phyloP scores from a whole-genome alignment of 352 stramenopile species.

The Globisporangium paroecandrum region DNA sequence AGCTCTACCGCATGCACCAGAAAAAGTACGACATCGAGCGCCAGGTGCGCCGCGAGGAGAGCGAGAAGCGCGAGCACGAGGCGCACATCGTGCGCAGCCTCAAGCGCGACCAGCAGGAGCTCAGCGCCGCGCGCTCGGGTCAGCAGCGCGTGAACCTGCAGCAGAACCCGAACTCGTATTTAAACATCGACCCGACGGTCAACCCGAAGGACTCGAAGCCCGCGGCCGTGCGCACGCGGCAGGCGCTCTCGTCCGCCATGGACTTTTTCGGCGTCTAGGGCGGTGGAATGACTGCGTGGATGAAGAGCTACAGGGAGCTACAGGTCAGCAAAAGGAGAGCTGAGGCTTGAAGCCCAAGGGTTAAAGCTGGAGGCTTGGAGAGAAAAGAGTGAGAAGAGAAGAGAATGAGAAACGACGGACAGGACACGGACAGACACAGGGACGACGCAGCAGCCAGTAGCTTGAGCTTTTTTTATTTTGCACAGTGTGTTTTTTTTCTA shows the following conservation, averaged over 20 bases:
- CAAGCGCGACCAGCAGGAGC: slow-evolving; percentile 64
- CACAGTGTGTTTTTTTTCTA: slow-evolving; percentile 11
- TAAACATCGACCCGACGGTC: slow-evolving; percentile 64
- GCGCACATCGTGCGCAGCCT: slow-evolving; percentile 78
- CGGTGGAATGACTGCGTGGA: background rate
- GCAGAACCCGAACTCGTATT: slow-evolving; percentile 21
- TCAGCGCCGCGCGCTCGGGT: slow-evolving; percentile 22
- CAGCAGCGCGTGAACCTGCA: slow-evolving; percentile 6
- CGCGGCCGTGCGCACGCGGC: slow-evolving; percentile 63
- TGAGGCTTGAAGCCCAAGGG: background rate
- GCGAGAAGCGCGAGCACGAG: slow-evolving; percentile 84
- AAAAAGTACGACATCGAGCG: slow-evolving; percentile 90
- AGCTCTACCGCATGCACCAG: slow-evolving; percentile 88
- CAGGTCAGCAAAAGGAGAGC: background rate
- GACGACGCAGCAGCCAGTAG: background rate
- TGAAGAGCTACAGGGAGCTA: background rate
- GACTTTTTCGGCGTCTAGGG: slow-evolving; percentile 81
- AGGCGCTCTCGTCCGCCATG: slow-evolving; percentile 81
- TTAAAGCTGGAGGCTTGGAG: background rate
- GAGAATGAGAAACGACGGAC: background rate
- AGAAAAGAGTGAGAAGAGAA: background rate
- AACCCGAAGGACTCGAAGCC: slow-evolving; percentile 84
- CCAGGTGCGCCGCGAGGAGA: slow-evolving; percentile 77
- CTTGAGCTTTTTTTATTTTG: slow-evolving; percentile 11
- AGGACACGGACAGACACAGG: slow-evolving; percentile 4